A percentile compares a stretch with the other conserved stretches of the same genome.
Conservation (phyloP, 2,329 filamentous ascomycete species). For the Exserohilum rostratum region DNA sequence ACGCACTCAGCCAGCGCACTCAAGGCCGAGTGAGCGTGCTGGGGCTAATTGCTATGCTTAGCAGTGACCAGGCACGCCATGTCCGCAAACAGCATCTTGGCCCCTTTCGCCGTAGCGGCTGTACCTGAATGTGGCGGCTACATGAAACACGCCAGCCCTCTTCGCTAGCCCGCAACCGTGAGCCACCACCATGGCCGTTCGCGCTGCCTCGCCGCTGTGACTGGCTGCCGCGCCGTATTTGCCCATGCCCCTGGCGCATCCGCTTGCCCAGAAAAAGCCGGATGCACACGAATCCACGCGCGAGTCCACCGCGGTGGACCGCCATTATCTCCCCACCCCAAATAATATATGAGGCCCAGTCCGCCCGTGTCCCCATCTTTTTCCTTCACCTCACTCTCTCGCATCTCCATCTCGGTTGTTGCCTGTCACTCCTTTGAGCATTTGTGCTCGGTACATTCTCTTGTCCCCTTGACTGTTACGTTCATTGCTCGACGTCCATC, state of each 20-base stretch:
- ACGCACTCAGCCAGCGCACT: not conserved
- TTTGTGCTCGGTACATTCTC: conserved; percentile 18
- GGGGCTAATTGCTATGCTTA: too few relatives aligned
- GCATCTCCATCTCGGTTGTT: conserved; percentile 8
- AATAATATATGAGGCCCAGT: conserved; percentile 11
- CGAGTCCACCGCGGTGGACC: not conserved
- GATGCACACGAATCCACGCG: not conserved
- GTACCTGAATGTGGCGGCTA: conserved; percentile 17
- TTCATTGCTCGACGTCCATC: conserved; percentile 15
- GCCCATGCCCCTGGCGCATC: conserved; percentile 7
- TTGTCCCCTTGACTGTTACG: conserved; percentile 9
- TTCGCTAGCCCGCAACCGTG: conserved; percentile 6
- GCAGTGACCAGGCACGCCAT: not conserved
- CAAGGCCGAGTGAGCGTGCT: not conserved
- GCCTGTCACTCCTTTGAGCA: conserved; percentile 15
- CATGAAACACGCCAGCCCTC: conserved; percentile 10
- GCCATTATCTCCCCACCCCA: conserved; percentile 4
- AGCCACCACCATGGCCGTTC: conserved; percentile 7
- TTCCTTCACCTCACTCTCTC: conserved; percentile 9
- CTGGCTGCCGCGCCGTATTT: conserved; percentile 7
- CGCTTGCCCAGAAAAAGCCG: conserved; percentile 11
- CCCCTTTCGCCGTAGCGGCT: conserved; percentile 7
- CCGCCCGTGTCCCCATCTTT: conserved; percentile 5
- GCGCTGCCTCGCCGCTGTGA: conserved; percentile 2
- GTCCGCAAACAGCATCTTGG: conserved; percentile 1